phyloP scores from a whole-genome alignment of 2,329 filamentous ascomycete species.

The Sporothrix humicola region DNA sequence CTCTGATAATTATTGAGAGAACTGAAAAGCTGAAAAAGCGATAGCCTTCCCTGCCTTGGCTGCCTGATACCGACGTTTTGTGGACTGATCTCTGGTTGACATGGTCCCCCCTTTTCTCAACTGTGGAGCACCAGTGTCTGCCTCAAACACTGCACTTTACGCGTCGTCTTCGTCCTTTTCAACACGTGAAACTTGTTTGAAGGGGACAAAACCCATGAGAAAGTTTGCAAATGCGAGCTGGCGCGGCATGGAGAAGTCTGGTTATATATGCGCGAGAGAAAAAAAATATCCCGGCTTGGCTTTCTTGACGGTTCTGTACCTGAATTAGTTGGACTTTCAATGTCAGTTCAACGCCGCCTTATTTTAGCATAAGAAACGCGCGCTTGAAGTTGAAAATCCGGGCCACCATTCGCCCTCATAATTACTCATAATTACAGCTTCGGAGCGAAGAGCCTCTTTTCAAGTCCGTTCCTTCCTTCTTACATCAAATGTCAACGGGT shows the following conservation, averaged over 20 bases:
- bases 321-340: not conserved
- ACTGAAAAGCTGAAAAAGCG: not conserved
- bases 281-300: not conserved
- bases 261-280: not conserved
- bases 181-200: slow-evolving; percentile 20
- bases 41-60: slow-evolving; percentile 1
- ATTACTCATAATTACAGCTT: not conserved
- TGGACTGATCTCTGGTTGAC: slow-evolving; percentile 12
- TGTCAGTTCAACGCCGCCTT: not conserved
- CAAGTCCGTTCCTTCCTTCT: slow-evolving; percentile 13
- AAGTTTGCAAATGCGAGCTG: not conserved
- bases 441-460: slow-evolving; percentile 1
- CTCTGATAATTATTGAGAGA: not conserved
- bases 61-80: slow-evolving; percentile 16
- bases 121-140: slow-evolving; percentile 24
- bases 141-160: slow-evolving; percentile 23
- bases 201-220: slow-evolving; percentile 2
- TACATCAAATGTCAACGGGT: not conserved
- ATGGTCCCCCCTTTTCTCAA: slow-evolving; percentile 3
- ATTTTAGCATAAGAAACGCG: slow-evolving; percentile 7
- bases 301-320: not conserved
- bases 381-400: not conserved
- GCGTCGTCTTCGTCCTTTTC: not conserved
- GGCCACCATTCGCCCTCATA: not conserved
- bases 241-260: not conserved